Percentiles rank a stretch among this genome's conserved stretches.
Evolutionary conservation across 108 stramenopile species (phyloP).

Genomic region (Halocafeteria seosinensis): DNA sequence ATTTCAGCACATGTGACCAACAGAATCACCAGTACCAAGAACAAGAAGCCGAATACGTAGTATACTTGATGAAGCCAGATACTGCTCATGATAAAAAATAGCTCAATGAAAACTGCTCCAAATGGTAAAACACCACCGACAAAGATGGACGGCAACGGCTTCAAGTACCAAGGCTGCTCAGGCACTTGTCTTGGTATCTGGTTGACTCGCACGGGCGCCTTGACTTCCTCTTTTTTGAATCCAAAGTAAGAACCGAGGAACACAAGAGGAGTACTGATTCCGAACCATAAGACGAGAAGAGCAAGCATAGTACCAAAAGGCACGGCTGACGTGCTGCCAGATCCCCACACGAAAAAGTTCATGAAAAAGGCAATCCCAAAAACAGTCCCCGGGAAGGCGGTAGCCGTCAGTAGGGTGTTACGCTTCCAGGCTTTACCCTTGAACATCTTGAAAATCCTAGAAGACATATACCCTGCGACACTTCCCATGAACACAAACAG

Average conservation of each 20-base stretch:
- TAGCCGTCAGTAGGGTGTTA: conserved; percentile 59
- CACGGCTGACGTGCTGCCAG: conserved; percentile 74
- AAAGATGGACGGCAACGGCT: conserved; percentile 47
- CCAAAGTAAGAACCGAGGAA: conserved; percentile 86
- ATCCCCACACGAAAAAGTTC: conserved; percentile 56
- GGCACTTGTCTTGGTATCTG: conserved; percentile 80
- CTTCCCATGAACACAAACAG: conserved; percentile 82
- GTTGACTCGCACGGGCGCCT: conserved; percentile 70
- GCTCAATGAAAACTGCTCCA: conserved; percentile 91
- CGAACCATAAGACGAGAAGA: conserved; percentile 67
- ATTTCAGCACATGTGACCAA: conserved; percentile 83
- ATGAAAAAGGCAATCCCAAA: conserved; percentile 63
- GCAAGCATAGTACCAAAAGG: conserved; percentile 65
- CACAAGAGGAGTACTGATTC: conserved; percentile 73
- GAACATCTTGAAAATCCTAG: conserved; percentile 91
- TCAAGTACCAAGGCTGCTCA: conserved; percentile 58
- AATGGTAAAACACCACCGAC: conserved; percentile 91
- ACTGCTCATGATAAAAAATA: conserved; percentile 94
- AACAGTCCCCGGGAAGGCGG: conserved; percentile 52
- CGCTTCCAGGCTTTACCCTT: conserved; percentile 74
- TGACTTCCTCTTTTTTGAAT: conserved; percentile 42
- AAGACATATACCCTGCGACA: conserved; percentile 71
- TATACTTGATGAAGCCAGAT: conserved; percentile 95
- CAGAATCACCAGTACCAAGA: conserved; percentile 76
- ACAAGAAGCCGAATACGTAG: conserved; percentile 96